Base-by-base conservation (phyloP, 306 rosid genomes). In the Medicago lupulina region DNA sequence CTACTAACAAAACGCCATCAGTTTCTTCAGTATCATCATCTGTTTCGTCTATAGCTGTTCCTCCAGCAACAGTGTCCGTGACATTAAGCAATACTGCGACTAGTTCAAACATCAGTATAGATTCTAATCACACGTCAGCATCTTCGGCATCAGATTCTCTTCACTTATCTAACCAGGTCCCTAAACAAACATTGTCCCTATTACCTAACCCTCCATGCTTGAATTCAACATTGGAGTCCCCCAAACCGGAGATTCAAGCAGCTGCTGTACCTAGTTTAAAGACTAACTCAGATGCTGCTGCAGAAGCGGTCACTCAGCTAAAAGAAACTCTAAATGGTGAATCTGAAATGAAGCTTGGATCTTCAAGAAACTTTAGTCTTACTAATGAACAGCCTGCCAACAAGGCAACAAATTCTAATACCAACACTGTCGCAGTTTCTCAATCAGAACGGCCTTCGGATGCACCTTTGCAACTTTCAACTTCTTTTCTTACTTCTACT, bases 361-460 rank as follows among this genome's bases (percentile, higher is more conserved):
- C 86, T 80, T 74, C 76, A 50, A 76, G 34, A 73, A 83, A 65
- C 79, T 65, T 78, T 40, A 28, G 71, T 76, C 77, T 55, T 50
- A 11, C 67, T 57, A 54, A 78, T 31, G 72, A 74, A 49, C 74
- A 18, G 12, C 75, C 84, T 81, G 61, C 79, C 38, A 60, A 65
- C 44, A 67, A 59, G 63, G 9, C 74, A 39, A 51, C 54, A 78
- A 78, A 71, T 73, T 81, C 83, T 62, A 79, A 58, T 10, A 73
- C 70, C 51, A 85, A 68, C 59, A 66, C 16, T 23, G 68, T 60
- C 46, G 41, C 77, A 11, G 80, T 76, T 76, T 83, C 86, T 74
- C 87, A 79, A 73, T 78, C 76, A 40, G 82, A 73, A 47, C 83
- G 73, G 63, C 50, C 87, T 75, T 78, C 91, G 59, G 81, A 82